Percentiles rank a stretch among this genome's conserved stretches.
Evolutionary conservation across 2,329 filamentous ascomycete species (phyloP).

Genomic region (Penicillium glabrum): DNA sequence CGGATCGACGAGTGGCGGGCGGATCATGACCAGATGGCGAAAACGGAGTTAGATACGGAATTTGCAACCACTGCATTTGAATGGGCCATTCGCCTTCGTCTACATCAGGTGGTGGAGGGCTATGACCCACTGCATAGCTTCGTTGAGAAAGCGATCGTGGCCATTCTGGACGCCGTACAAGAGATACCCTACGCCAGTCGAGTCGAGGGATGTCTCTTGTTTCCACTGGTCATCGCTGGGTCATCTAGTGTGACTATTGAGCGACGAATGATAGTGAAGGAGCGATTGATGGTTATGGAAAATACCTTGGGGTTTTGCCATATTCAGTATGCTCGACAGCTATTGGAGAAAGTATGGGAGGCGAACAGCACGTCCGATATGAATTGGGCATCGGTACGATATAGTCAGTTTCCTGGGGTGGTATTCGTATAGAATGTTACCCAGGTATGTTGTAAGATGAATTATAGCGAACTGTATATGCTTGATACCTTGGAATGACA

Average conservation of each 20-base stretch:
- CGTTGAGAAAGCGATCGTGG: constrained; percentile 33
- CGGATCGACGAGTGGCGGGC: constrained; percentile 41
- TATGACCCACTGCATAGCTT: constrained; percentile 39
- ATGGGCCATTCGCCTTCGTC: constrained; percentile 42
- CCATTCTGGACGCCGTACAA: constrained; percentile 40
- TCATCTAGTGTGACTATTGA: constrained; percentile 40
- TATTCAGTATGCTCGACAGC: constrained; percentile 41
- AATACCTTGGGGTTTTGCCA: constrained; percentile 46
- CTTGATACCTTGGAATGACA: not conserved
- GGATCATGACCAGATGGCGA: constrained; percentile 25
- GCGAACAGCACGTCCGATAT: constrained; percentile 11
- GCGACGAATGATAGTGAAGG: constrained; percentile 38
- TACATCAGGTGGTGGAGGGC: constrained; percentile 47
- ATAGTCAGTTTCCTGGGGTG: constrained; percentile 27
- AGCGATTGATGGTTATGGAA: constrained; percentile 47
- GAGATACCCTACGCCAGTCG: constrained; percentile 45
- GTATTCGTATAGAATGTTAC: constrained; percentile 20
- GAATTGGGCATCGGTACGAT: constrained; percentile 33
- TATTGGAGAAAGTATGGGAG: constrained; percentile 45
- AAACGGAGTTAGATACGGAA: constrained; percentile 25
- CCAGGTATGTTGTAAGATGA: not conserved
- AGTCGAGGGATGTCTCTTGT: constrained; percentile 43
- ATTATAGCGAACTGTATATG: not conserved
- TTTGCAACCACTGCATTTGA: constrained; percentile 43
- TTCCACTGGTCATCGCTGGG: constrained; percentile 46